Base-by-base conservation (phyloP, 495 filamentous ascomycete genomes). In the Penicillium crystallinum region DNA sequence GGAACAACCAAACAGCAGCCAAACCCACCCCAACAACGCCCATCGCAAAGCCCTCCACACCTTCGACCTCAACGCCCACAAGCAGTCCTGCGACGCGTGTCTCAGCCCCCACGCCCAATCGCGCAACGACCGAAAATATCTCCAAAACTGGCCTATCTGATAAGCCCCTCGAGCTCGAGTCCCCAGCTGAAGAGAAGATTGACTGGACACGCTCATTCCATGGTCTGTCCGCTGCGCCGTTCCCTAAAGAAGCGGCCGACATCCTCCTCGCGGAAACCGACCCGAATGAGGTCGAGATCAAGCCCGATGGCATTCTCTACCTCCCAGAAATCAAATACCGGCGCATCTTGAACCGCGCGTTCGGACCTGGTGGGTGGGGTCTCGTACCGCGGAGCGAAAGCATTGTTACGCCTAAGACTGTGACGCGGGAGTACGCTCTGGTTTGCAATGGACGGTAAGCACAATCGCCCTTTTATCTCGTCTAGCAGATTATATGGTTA, bases 311-410 rank as follows among this genome's bases (percentile, higher is more conserved):
- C 25, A 95, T 98, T 59, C 75, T 97, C 41, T 98, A 97, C 65
- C 78, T 98, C 48, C 93, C 93, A 12, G 93, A 98, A 80, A 98
- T 98, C 75, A 98, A 98, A 70, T 98, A 98, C 70, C 77, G 93
- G 19, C 77, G 93, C 34, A 96, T 97, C 51, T 71, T 98, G 57
- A 97, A 97, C 63, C 65, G 73, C 34, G 91, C 93, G 0, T 98
- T 98, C 71, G 93, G 93, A 0, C 93, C 93, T 2, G 95, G 95
- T 3, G 93, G 86, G 2, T 98, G 93, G 93, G 95, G 93, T 2
- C 69, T 98, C 33, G 93, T 89, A 36, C 93, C 93, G 15, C 72
- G 93, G 18, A 88, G 92, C 12, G 90, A 96, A 76, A 86, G 91
- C 52, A 90, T 91, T 39, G 90, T 98, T 5, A 93, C 90, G 21